Evolutionary conservation across 345 rosid species (phyloP).

Genomic region (Bruguiera parviflora): DNA sequence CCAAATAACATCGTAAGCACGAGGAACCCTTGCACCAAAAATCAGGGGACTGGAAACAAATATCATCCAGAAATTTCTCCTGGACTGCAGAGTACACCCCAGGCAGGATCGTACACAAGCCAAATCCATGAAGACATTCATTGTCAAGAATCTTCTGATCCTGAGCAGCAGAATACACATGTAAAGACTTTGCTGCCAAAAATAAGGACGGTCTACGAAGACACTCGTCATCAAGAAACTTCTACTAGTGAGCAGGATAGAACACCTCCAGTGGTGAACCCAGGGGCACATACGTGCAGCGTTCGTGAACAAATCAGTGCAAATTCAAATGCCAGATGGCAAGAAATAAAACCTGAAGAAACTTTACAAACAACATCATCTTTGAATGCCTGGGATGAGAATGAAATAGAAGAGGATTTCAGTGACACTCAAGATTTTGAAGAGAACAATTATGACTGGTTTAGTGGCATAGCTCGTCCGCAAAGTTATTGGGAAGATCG

Average conservation of each 20-base stretch:
- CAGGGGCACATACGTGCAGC: constrained; percentile 5
- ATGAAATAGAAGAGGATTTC: constrained; percentile 27
- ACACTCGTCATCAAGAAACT: constrained; percentile 10
- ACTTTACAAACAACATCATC: constrained; percentile 19
- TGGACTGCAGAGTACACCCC: constrained; percentile 5
- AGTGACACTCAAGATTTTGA: constrained; percentile 10
- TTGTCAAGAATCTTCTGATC: background rate
- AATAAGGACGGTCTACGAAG: constrained; percentile 6
- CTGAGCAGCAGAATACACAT: background rate
- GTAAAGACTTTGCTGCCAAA: background rate
- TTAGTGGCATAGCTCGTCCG: constrained; percentile 71
- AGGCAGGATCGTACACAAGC: background rate
- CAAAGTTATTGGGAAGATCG: constrained; percentile 83
- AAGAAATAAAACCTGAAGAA: constrained; percentile 24
- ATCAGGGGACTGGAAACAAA: constrained; percentile 1
- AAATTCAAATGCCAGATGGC: constrained; percentile 17
- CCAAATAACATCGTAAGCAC: constrained; percentile 3
- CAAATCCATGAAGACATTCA: constrained; percentile 1
- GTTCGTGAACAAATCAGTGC: constrained; percentile 17
- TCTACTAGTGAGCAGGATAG: background rate
- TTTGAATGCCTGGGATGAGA: constrained; percentile 39
- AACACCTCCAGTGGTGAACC: background rate
- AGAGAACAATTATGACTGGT: constrained; percentile 51
- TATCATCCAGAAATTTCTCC: background rate
- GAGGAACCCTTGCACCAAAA: constrained; percentile 19